Evolutionary conservation across 2,329 filamentous ascomycete species (phyloP).

Genomic region (Claviceps purpurea): DNA sequence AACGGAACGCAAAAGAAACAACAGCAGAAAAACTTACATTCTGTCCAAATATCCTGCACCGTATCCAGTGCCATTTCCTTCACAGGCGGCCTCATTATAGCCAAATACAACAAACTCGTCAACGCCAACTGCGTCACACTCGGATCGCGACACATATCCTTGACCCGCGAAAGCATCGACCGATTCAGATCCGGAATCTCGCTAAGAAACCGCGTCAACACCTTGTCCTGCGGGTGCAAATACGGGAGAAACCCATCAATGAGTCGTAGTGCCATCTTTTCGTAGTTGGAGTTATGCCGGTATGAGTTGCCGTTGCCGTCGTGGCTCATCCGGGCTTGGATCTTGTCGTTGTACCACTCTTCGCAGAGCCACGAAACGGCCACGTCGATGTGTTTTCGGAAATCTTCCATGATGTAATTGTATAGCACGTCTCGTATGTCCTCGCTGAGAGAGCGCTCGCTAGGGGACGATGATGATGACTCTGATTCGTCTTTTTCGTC

Average conservation of each 20-base stretch:
- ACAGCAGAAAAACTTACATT: slow-evolving; percentile 34
- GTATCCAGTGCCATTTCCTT: slow-evolving; percentile 50
- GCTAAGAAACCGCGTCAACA: slow-evolving; percentile 79
- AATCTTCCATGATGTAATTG: slow-evolving; percentile 81
- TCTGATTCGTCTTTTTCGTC: slow-evolving; percentile 36
- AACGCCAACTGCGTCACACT: slow-evolving; percentile 49
- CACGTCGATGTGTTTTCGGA: slow-evolving; percentile 75
- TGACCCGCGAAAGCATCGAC: slow-evolving; percentile 60
- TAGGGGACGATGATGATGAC: slow-evolving; percentile 8
- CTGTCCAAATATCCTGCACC: slow-evolving; percentile 53
- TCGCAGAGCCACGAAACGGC: slow-evolving; percentile 92
- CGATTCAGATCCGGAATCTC: slow-evolving; percentile 73
- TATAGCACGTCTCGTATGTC: slow-evolving; percentile 71
- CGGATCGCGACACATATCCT: slow-evolving; percentile 51
- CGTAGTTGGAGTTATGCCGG: slow-evolving; percentile 66
- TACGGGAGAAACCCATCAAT: slow-evolving; percentile 83
- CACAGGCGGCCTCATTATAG: slow-evolving; percentile 54
- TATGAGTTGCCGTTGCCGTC: slow-evolving; percentile 22
- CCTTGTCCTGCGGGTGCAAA: slow-evolving; percentile 79
- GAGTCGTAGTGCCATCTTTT: slow-evolving; percentile 66
- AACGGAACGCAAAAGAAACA: not conserved
- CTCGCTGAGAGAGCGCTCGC: slow-evolving; percentile 41
- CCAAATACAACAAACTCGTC: slow-evolving; percentile 51
- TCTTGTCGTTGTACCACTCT: slow-evolving; percentile 89
- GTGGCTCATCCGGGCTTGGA: slow-evolving; percentile 24